These are phyloP conservation scores for Mollisiaceae sp. DNA, from an alignment of 2,329 filamentous ascomycete genomes.

Conservation along the genomic window DNA sequence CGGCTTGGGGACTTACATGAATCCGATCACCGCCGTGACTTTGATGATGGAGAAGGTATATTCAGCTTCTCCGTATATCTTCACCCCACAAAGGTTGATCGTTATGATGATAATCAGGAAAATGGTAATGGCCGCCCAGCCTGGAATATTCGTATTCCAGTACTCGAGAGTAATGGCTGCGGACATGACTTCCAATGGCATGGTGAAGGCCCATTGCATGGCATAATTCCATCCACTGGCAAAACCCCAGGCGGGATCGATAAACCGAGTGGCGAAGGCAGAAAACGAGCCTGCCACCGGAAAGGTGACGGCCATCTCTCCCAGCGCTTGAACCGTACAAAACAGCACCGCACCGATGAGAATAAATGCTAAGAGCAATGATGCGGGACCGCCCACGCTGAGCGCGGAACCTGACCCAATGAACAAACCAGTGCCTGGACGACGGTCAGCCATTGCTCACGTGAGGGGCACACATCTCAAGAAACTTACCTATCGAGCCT, in stretches of 20 bases:
- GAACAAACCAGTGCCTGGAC: constrained; percentile 78
- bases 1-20: constrained; percentile 67
- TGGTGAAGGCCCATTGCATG: constrained; percentile 81
- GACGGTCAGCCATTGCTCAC: constrained; percentile 40
- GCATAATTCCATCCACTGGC: constrained; percentile 97
- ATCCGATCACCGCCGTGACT: constrained; percentile 83
- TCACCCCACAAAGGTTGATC: constrained; percentile 89
- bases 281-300: constrained; percentile 96
- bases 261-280: constrained; percentile 87
- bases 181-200: constrained; percentile 86
- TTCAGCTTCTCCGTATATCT: constrained; percentile 87
- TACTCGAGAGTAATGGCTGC: constrained; percentile 83
- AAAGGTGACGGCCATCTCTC: constrained; percentile 89
- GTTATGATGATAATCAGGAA: constrained; percentile 76
- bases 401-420: constrained; percentile 80
- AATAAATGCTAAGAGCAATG: constrained; percentile 76
- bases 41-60: constrained; percentile 90
- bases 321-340: constrained; percentile 88
- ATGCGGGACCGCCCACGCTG: constrained; percentile 75
- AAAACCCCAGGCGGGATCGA: constrained; percentile 96
- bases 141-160: constrained; percentile 76
- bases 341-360: constrained; percentile 87
- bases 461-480: constrained; percentile 13
- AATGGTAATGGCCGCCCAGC: constrained; percentile 82
- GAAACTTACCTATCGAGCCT: constrained; percentile 74